Base-by-base conservation (phyloP, 148 eudicot species). In the Arbutus unedo region DNA sequence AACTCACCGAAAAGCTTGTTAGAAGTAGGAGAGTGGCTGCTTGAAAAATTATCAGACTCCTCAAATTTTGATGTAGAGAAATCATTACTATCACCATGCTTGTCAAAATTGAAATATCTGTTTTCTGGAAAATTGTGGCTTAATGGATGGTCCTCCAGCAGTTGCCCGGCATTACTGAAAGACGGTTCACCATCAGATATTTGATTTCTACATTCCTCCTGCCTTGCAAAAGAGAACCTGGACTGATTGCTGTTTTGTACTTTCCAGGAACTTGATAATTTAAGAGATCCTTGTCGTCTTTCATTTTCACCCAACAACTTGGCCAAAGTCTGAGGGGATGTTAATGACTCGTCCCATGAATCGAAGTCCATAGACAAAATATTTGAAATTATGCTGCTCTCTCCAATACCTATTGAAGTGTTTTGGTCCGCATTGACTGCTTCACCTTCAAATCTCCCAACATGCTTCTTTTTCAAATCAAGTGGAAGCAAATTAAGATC, bases 171-270 rank as follows among this genome's bases (percentile, higher is more conserved):
- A 81, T 85, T 85, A 83, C 86, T 80, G 14, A 87, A 78, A 84
- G 91, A 85, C 66, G 90, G 84, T 77, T 82, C 90, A 50, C 48
- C 71, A 78, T 84, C 85, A 75, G 84, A 79, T n/a, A 87, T 83
- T 60, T 82, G 86, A 85, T 85, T 85, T 60, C 80, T 80, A 44
- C 83, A 67, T 68, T 92, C 94, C 25, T 92, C 97, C 84, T 93
- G 93, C 83, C 99, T 94, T 48, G 98, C 99, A 94, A 96, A 96
- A 55, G 98, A 94, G 87, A 96, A 96, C 85, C 96, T 93, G 62
- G 99, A 96, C 81, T 96, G 97, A 78, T 85, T 92, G 91, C 89
- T 93, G 64, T 75, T 89, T 83, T 90, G 97, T 70, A 79, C 83
- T 89, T 88, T 94, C 89, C 93, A 76, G 23, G 94, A 86, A 84